Evolutionary conservation across 2,329 filamentous ascomycete species (phyloP), one percentile per base, ranked within the genome.

Genomic region (Aureobasidium sp.): DNA sequence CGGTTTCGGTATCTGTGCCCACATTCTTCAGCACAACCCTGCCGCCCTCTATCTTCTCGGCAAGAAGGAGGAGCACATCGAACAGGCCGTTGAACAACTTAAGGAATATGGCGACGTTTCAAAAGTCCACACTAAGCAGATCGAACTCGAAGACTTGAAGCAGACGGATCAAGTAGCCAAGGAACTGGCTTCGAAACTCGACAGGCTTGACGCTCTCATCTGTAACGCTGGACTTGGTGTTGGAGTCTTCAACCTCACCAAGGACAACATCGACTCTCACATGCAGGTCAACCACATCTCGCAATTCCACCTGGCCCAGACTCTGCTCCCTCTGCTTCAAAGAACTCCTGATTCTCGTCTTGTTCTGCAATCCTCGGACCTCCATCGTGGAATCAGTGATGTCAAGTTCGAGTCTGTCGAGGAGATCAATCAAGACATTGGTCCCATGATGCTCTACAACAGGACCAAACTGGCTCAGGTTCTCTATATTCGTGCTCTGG

Each of bases 261-360:
- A 73, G 58, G 79, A 85, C 61, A 77, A 79, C 30, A 70, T 83
- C 55, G 79, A 81, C 67, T 73, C 71, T 47, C 76, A 80, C 66
- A 80, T 81, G 71, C 76, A 81, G 67, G 74, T 81, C 64, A 81
- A 82, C 64, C 71, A 79, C 63, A 74, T 81, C 65, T 73, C 78
- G 16, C 79, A 81, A 64, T 75, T 79, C 63, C 79, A 80, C 65
- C 72, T 82, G 1, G 71, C 74, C n/a, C 72, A 79, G 63, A 74
- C 69, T 0, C 70, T 81, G 9, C 74, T 81, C 7, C 78, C 78
- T 1, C 65, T 75, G 39, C 73, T 81, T 7, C 70, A 75, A 63
- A 72, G 72, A 55, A 81, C 78, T 5, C 72, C 72, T 1, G 70
- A 78, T 65, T 78, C 76, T 25, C 75, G 79, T 13, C 71, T 82